Base-by-base conservation (phyloP, 1,284 basidiomycete genomes). In the Heliocybe sulcata region DNA sequence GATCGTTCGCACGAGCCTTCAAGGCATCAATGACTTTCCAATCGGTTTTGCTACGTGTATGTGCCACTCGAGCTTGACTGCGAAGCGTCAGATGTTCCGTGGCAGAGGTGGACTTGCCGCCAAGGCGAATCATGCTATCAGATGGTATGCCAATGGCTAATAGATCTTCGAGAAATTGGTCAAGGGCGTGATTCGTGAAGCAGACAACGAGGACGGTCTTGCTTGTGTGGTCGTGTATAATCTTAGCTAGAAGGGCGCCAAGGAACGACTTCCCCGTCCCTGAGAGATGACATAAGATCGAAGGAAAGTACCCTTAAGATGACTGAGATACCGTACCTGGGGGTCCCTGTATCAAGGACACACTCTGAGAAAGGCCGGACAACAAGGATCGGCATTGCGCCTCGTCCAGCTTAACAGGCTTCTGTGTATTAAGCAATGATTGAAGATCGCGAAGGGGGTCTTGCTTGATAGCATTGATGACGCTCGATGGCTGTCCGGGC, bases 231-330 rank as follows among this genome's bases (percentile, higher is more conserved):
- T 81, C 73, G 51, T 84, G 74, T 2, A 85, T 61, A 3, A 72
- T 64, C 59, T 85, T 85, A 0, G 79, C 81, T 0, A 85, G 66
- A 0, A 86, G 65, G 0, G 81, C 80, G 1, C 84, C 83, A 31
- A 86, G 81, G 59, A 85, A 85, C 0, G 82, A 84, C 56, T 86
- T 86, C 1, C 83, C 85, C 0, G 83, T 86, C 0, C 83, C 84
- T 85, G 48, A 20, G 26, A 22, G 16, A n/a, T n/a, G n/a, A n/a
- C n/a, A n/a, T n/a, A n/a, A n/a, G n/a, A n/a, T n/a, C n/a, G n/a
- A n/a, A n/a, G n/a, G n/a, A n/a, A n/a, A n/a, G n/a, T n/a, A n/a
- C n/a, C n/a, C n/a, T n/a, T n/a, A n/a, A n/a, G n/a, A n/a, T n/a
- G n/a, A n/a, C n/a, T n/a, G n/a, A n/a, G 16, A 51, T 53, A 35